These are phyloP conservation scores for Hericium coralloides DNA, from an alignment of 768 basidiomycete genomes.

Conservation along the genomic window DNA sequence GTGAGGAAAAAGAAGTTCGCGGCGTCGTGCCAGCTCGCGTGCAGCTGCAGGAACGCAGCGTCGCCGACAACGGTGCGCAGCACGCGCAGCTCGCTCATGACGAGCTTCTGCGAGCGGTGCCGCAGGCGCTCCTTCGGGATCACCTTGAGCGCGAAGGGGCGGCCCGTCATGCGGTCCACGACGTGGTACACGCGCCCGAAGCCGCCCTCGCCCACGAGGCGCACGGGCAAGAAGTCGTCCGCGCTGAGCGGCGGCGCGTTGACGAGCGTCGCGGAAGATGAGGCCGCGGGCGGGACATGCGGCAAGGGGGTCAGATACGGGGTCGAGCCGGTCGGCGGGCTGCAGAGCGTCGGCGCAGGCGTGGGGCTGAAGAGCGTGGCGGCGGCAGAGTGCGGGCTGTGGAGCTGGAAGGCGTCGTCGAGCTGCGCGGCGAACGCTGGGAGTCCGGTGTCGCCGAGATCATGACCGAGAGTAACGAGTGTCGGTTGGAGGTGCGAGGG, in stretches of 20 bases:
- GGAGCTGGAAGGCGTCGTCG: constrained; percentile 2
- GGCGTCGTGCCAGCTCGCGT: constrained; percentile 5
- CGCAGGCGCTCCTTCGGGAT: neutral
- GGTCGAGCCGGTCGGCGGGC: neutral
- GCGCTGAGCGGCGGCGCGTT: neutral
- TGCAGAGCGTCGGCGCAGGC: neutral
- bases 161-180: neutral
- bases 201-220: constrained; percentile 2
- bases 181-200: constrained; percentile 1
- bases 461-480: neutral
- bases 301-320: neutral
- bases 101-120: neutral
- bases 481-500: neutral
- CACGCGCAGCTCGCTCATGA: neutral
- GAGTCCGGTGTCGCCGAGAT: neutral
- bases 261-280: constrained; percentile 1
- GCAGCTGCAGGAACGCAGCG: neutral
- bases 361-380: neutral
- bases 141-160: constrained; percentile 1
- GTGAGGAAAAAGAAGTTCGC: neutral
- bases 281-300: neutral
- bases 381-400: neutral
- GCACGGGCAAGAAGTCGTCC: neutral
- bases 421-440: neutral
- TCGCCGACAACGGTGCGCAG: neutral